Base-by-base conservation (phyloP, 2,329 filamentous ascomycete genomes). In the Colletotrichum melonis region DNA sequence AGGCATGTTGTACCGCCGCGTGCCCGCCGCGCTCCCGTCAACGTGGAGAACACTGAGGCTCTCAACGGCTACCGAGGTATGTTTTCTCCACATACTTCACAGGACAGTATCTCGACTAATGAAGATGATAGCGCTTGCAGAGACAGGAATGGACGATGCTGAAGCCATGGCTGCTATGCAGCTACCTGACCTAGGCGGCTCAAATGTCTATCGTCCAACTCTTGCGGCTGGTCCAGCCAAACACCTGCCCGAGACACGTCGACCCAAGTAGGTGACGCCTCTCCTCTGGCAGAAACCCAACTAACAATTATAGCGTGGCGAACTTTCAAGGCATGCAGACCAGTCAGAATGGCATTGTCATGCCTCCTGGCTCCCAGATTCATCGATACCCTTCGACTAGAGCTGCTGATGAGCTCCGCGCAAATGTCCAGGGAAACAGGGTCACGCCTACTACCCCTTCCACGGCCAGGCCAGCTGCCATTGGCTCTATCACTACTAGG, bases 61-160 rank as follows among this genome's bases (percentile, higher is more conserved):
- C 60, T 73, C 26, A 3, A 62, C 1, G 66, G 59, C 22, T 74
- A 73, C 14, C 26, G 12, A 46, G 64, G 65, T 59, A 26, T 8
- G 59, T 52, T 22, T 28, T 49, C 55, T 19, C 42, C 9, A 30
- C 55, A 16, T 46, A 46, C 38, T 74, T 57, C 35, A 55, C 30
- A 14, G 11, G 32, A 32, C 3, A n/a, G 14, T 7, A 32, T 26
- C 4, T n/a, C 9, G 24, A 26, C 35, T 59, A n/a, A 65, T 72
- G 5, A 62, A 28, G 8, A 4, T 54, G 4, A 5, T 30, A 78
- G 77, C 69, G 7, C 76, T 81, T 5, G 77, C 78, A 1, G 54
- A 69, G 2, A 78, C 77, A 0, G 67, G 57, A 1, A 80, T 82
- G 24, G 58, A 82, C 3, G 81, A 82, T 54, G 77, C 77, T 1